A percentile compares a stretch with the other conserved stretches of the same genome.
Evolutionary conservation across 148 eudicot species (phyloP).

Genomic region (Rhododendron griersonianum): DNA sequence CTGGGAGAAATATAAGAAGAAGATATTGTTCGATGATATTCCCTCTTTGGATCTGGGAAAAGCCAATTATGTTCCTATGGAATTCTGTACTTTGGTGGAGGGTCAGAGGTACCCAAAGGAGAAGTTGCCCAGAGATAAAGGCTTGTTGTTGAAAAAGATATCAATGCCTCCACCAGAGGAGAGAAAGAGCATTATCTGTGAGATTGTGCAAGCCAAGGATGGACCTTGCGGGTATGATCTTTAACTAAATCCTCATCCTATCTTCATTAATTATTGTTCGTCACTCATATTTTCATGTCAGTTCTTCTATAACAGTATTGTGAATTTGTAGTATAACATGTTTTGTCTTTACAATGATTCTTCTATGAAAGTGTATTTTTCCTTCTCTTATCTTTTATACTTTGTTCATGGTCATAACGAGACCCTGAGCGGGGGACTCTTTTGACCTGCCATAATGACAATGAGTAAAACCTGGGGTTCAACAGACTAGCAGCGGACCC

Average conservation of each 20-base stretch:
- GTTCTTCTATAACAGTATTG: not conserved
- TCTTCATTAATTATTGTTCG: not conserved
- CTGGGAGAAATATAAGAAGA: constrained; percentile 28
- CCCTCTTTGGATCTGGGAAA: constrained; percentile 56
- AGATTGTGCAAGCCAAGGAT: constrained; percentile 37
- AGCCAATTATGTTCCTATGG: constrained; percentile 49
- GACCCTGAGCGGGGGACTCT: not conserved
- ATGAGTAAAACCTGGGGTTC: not conserved
- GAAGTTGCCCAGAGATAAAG: constrained; percentile 21
- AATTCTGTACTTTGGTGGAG: constrained; percentile 59
- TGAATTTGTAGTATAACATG: not conserved
- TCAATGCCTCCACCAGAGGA: constrained; percentile 36
- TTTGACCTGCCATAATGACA: not conserved
- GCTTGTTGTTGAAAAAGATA: constrained; percentile 27
- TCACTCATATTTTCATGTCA: not conserved
- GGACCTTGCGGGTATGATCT: constrained; percentile 58
- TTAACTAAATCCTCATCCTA: not conserved
- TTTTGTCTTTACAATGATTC: not conserved
- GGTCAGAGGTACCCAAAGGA: constrained; percentile 63
- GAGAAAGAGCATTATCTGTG: constrained; percentile 33
- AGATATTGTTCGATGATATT: constrained; percentile 21
- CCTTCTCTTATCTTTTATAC: not conserved
- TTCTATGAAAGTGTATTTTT: not conserved
- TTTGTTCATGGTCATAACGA: not conserved
- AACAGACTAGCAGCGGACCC: not conserved